Evolutionary conservation across 1,139 yeast genomes (phyloP), one percentile per base, ranked within the genome.

Genomic region (Saccharomycopsis hybrid): DNA sequence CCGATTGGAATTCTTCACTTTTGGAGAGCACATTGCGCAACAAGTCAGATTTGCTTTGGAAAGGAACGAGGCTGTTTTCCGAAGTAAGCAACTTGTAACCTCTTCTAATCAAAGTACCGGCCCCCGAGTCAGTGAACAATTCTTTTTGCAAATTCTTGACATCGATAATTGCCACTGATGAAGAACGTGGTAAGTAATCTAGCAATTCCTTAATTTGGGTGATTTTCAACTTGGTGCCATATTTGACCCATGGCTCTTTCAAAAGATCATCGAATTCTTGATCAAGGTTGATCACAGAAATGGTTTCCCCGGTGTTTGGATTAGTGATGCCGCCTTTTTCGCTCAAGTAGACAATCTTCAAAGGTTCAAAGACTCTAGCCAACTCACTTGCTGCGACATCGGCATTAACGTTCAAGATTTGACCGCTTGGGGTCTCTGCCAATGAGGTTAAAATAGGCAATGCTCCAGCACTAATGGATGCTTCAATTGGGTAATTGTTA

Each of bases 301-400:
- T 81, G 65, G 86, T 89, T 65, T 90, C 96, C 47, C 94, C 92
- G 30, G 96, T 85, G 59, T 77, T 80, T 51, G 98, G 97, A 64
- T 92, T 89, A 63, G 88, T 81, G 57, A 92, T 85, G 55, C 98
- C 99, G 58, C 99, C 99, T 69, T 92, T 92, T 69, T 92, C 99
- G 67, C 90, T 90, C 67, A 92, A 73, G 65, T 92, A 92, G 46
- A 94, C 98, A 58, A 92, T 90, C 69, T 92, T 92, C 65, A 92
- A 78, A 13, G 99, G 99, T 69, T 92, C 96, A 60, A 92, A 86
- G 53, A 87, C 96, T 65, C 97, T 80, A 27, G 98, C 97, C 58
- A 92, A 77, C 68, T 92, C 97, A 59, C 97, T 95, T 46, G 99
- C 99, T 43, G 98, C 98, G 49, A 92, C 97, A 64, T 92, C 99